Conservation (phyloP, 805 yeast genomes). For the Cyberlindnera veronae region DNA sequence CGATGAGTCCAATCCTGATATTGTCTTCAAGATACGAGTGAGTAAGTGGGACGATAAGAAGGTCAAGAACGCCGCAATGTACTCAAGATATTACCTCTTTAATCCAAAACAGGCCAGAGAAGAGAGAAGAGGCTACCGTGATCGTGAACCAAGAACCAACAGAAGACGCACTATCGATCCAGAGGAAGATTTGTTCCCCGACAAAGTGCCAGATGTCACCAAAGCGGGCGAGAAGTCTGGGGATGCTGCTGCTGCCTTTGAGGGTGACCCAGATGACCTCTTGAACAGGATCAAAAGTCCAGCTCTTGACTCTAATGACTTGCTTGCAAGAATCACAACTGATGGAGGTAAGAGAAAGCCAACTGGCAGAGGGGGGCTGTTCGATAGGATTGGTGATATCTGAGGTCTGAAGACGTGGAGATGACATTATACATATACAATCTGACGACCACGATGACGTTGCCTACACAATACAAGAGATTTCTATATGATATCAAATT, state of each 20-base stretch:
- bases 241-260: background rate
- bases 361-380: background rate
- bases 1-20: constrained; percentile 15
- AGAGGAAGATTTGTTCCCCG: constrained; percentile 24
- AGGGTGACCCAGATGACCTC: background rate
- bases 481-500: background rate
- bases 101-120: constrained; percentile 20
- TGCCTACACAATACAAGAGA: background rate
- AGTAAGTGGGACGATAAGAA: constrained; percentile 24
- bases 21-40: constrained; percentile 18
- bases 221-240: background rate
- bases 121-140: constrained; percentile 15
- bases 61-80: constrained; percentile 25
- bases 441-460: background rate
- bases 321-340: background rate
- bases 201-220: constrained; percentile 2
- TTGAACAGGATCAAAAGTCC: background rate
- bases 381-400: background rate
- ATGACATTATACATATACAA: background rate
- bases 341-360: background rate
- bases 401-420: background rate
- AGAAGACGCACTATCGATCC: constrained; percentile 12
- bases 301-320: background rate
- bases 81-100: constrained; percentile 27
- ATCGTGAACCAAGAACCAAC: constrained; percentile 17